These are phyloP conservation scores for Mortierella sp. DNA, from an alignment of 371 early-diverging fungal genomes.

Conservation along the genomic window DNA sequence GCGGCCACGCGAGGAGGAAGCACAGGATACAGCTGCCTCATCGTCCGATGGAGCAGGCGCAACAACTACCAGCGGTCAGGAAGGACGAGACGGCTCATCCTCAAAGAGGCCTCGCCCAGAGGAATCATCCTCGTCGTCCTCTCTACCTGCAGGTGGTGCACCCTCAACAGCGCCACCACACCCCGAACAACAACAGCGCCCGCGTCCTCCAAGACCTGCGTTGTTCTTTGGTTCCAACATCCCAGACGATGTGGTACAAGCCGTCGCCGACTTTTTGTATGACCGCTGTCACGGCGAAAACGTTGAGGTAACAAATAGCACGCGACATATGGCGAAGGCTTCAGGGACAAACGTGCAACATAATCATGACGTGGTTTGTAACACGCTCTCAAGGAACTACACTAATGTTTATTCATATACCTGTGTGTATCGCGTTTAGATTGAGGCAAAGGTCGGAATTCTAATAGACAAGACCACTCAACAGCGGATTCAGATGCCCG, in stretches of 20 bases:
- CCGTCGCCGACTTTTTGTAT: slow-evolving; percentile 73
- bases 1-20: slow-evolving; percentile 24
- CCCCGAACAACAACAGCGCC: background rate
- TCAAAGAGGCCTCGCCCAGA: slow-evolving; percentile 25
- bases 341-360: too few relatives aligned
- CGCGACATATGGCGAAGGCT: background rate
- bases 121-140: background rate
- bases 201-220: slow-evolving; percentile 12
- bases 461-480: slow-evolving; percentile 74
- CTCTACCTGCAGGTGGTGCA: slow-evolving; percentile 1
- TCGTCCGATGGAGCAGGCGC: background rate
- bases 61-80: background rate
- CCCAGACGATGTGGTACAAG: slow-evolving; percentile 73
- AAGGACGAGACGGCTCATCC: background rate
- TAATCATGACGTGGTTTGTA: background rate
- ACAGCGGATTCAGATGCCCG: slow-evolving; percentile 71
- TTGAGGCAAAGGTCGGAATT: slow-evolving; percentile 87
- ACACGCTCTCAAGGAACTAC: background rate
- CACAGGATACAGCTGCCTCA: background rate
- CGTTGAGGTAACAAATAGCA: slow-evolving; percentile 67
- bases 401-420: background rate
- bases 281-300: slow-evolving; percentile 66
- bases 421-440: slow-evolving; percentile 56
- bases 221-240: slow-evolving; percentile 64
- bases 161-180: slow-evolving; percentile 14